phyloP scores from a whole-genome alignment of 2,329 filamentous ascomycete genomes.

The Ophiostoma sp. region DNA sequence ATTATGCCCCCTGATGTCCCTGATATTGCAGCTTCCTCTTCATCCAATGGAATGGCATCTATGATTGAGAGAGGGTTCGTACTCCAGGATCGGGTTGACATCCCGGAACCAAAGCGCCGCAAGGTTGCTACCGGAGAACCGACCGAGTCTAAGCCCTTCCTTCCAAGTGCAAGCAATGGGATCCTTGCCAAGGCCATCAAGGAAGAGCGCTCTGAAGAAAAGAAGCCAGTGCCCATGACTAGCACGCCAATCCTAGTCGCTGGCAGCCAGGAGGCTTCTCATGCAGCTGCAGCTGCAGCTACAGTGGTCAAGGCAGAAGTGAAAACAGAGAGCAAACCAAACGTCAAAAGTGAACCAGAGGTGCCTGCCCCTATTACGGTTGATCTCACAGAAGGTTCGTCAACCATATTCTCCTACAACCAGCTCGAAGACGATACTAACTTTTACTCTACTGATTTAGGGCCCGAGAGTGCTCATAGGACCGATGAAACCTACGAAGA shows the following conservation, averaged over 20 bases:
- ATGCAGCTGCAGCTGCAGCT: not conserved
- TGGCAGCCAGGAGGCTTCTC: not conserved
- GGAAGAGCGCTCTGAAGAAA: slow-evolving; percentile 25
- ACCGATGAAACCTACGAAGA: slow-evolving; percentile 58
- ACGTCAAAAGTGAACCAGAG: slow-evolving; percentile 15
- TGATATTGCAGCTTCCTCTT: slow-evolving; percentile 1
- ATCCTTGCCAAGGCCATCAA: slow-evolving; percentile 45
- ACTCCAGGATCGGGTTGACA: slow-evolving; percentile 58
- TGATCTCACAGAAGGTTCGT: slow-evolving; percentile 51
- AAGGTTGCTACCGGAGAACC: slow-evolving; percentile 39
- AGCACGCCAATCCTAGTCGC: not conserved
- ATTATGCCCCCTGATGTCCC: not conserved
- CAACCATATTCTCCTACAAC: no score
- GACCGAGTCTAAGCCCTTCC: slow-evolving; percentile 35
- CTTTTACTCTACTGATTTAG: no score
- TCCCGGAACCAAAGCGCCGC: slow-evolving; percentile 59
- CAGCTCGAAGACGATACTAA: slow-evolving; percentile 18
- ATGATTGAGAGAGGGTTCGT: slow-evolving; percentile 74
- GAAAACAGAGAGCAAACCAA: not conserved
- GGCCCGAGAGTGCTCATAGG: slow-evolving; percentile 50
- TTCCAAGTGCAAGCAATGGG: slow-evolving; percentile 46
- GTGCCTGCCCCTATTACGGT: slow-evolving; percentile 40
- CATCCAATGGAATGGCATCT: slow-evolving; percentile 41
- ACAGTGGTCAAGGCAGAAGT: not conserved
- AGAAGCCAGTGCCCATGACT: not conserved